These are phyloP conservation scores for Mycogone perniciosa DNA, from an alignment of 2,329 filamentous ascomycete genomes.

Conservation along the genomic window DNA sequence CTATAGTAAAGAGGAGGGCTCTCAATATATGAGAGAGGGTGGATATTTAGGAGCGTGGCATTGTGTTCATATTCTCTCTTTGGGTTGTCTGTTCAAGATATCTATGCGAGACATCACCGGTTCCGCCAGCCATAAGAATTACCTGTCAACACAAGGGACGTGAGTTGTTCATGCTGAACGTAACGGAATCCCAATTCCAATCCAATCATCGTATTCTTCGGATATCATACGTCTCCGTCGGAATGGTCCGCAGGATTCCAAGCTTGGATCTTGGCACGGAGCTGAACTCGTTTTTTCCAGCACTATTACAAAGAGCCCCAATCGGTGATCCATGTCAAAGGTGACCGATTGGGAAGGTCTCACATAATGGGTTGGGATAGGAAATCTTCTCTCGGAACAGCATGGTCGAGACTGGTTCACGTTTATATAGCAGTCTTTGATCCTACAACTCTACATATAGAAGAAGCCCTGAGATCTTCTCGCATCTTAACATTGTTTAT, in stretches of 20 bases:
- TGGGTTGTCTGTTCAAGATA: not conserved
- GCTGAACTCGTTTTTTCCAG: not conserved
- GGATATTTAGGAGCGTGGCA: not conserved
- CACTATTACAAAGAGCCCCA: not conserved
- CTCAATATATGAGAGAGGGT: constrained; percentile 2
- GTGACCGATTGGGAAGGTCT: not conserved
- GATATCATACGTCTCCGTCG: too few relatives aligned
- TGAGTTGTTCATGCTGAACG: not conserved
- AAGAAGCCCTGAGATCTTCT: not conserved
- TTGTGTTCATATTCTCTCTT: not conserved
- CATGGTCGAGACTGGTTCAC: too few relatives aligned
- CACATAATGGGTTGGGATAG: too few relatives aligned
- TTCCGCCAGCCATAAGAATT: too few relatives aligned
- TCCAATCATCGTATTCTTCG: too few relatives aligned
- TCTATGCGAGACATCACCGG: too few relatives aligned
- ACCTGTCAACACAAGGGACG: not conserved
- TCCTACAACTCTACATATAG: too few relatives aligned
- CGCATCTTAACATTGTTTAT: not conserved
- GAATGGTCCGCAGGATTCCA: not conserved
- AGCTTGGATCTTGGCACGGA: not conserved
- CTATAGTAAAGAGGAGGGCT: constrained; percentile 23
- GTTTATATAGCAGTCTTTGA: too few relatives aligned
- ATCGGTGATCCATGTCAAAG: not conserved
- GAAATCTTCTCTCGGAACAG: too few relatives aligned
- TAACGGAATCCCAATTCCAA: too few relatives aligned